phyloP scores from a whole-genome alignment of 140 eudicot genomes.

The Ambrosia hybrid region DNA sequence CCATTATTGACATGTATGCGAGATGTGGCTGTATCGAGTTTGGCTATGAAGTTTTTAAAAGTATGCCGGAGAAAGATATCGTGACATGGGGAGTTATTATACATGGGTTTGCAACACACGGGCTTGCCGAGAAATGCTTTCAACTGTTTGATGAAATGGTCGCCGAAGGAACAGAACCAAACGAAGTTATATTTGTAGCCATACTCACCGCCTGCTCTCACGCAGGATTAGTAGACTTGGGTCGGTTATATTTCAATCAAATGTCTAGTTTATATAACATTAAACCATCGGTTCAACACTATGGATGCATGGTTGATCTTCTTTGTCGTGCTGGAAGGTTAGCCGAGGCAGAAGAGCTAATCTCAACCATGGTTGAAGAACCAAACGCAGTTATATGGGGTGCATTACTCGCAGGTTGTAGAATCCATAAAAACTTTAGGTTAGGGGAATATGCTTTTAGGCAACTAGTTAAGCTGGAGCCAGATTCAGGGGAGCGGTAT shows the following conservation, averaged over 20 bases:
- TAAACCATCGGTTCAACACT: constrained; percentile 51
- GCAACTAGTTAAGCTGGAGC: constrained; percentile 41
- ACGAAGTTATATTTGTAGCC: constrained; percentile 44
- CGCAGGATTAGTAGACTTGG: constrained; percentile 43
- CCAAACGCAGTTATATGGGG: constrained; percentile 51
- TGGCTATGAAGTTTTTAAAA: constrained; percentile 37
- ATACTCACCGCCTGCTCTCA: constrained; percentile 52
- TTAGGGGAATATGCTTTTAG: constrained; percentile 34
- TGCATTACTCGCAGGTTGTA: constrained; percentile 45
- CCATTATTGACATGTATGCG: constrained; percentile 48
- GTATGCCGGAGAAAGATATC: constrained; percentile 40
- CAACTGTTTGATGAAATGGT: constrained; percentile 49
- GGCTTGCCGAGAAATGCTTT: constrained; percentile 39
- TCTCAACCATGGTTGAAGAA: constrained; percentile 33
- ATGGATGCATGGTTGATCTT: constrained; percentile 62
- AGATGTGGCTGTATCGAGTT: constrained; percentile 45
- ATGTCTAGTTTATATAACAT: constrained; percentile 36
- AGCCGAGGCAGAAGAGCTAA: constrained; percentile 43
- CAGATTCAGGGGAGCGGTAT: constrained; percentile 35
- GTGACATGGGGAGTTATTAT: constrained; percentile 55
- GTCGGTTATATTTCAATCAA: constrained; percentile 36
- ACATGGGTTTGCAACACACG: constrained; percentile 46
- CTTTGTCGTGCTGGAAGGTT: constrained; percentile 51
- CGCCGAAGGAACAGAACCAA: constrained; percentile 32
- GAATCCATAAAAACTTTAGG: constrained; percentile 32